These are phyloP conservation scores for Talaromyces sp. DNA, from an alignment of 2,329 filamentous ascomycete species.

Conservation along the genomic window DNA sequence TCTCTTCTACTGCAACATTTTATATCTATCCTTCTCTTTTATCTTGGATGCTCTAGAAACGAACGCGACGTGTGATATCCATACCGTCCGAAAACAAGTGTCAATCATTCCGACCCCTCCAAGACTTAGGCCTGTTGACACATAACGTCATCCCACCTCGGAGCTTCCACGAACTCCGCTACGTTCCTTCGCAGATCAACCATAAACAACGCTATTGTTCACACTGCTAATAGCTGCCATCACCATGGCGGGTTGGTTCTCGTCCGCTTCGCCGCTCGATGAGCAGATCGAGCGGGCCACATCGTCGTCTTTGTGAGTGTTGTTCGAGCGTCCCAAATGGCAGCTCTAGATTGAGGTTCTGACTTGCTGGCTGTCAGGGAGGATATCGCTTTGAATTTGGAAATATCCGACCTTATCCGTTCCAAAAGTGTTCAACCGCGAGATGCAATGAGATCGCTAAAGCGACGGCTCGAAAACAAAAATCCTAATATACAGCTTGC, in stretches of 20 bases:
- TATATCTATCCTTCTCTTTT: not conserved
- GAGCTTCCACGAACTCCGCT: not conserved
- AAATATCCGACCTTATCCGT: conserved; percentile 95
- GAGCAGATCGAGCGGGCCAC: conserved; percentile 97
- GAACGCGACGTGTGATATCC: not conserved
- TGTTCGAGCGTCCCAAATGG: not conserved
- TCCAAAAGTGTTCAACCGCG: conserved; percentile 97
- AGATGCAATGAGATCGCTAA: conserved; percentile 95
- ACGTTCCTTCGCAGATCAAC: not conserved
- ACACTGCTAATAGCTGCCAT: conserved; percentile 27
- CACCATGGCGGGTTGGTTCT: conserved; percentile 96
- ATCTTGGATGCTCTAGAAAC: not conserved
- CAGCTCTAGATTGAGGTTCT: too few relatives aligned
- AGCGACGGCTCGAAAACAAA: conserved; percentile 90
- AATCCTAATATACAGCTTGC: conserved; percentile 96
- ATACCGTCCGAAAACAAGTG: not conserved
- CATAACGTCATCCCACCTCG: conserved; percentile 18
- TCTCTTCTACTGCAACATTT: not conserved
- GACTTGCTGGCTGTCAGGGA: conserved; percentile 55
- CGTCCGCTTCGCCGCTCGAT: conserved; percentile 86
- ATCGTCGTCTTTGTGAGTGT: conserved; percentile 78
- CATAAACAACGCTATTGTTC: not conserved
- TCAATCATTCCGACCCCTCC: not conserved
- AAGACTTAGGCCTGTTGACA: not conserved
- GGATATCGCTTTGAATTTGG: conserved; percentile 94